phyloP scores from a whole-genome alignment of 495 filamentous ascomycete species.

The Xeromyces bisporus region DNA sequence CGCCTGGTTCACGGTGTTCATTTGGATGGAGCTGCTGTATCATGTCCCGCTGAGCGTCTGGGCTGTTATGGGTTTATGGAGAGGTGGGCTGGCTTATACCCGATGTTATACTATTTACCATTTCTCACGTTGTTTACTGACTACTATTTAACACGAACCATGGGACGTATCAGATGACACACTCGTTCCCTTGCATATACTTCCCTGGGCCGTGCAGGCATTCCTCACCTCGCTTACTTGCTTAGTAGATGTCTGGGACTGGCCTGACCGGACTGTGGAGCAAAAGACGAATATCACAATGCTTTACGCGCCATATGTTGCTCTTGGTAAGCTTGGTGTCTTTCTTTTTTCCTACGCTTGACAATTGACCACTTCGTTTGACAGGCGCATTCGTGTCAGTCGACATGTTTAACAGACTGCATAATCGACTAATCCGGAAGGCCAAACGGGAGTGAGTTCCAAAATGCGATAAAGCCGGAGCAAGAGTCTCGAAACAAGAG shows the following conservation, averaged over 20 bases:
- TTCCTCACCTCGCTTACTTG: conserved; percentile 59
- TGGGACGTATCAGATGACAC: conserved; percentile 30
- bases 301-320: conserved; percentile 57
- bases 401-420: conserved; percentile 35
- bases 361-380: not conserved
- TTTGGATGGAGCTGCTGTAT: conserved; percentile 51
- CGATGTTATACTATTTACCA: conserved; percentile 1
- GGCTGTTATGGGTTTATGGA: conserved; percentile 34
- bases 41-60: conserved; percentile 54
- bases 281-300: conserved; percentile 41
- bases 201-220: conserved; percentile 52
- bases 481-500: no score
- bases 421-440: conserved; percentile 15
- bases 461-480: no score
- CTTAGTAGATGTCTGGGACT: conserved; percentile 40
- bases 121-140: not conserved
- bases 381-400: conserved; percentile 38
- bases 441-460: conserved; percentile 16
- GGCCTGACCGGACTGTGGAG: conserved; percentile 35
- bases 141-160: no score
- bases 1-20: conserved; percentile 53
- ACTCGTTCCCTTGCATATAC: conserved; percentile 43
- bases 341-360: conserved; percentile 1
- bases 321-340: conserved; percentile 41
- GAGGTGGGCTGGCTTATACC: conserved; percentile 24